A percentile compares a stretch with the other conserved stretches of the same genome.
These are phyloP conservation scores for Purpureocillium takamizusanense DNA, from an alignment of 2,329 filamentous ascomycete genomes.

Conservation along the genomic window DNA sequence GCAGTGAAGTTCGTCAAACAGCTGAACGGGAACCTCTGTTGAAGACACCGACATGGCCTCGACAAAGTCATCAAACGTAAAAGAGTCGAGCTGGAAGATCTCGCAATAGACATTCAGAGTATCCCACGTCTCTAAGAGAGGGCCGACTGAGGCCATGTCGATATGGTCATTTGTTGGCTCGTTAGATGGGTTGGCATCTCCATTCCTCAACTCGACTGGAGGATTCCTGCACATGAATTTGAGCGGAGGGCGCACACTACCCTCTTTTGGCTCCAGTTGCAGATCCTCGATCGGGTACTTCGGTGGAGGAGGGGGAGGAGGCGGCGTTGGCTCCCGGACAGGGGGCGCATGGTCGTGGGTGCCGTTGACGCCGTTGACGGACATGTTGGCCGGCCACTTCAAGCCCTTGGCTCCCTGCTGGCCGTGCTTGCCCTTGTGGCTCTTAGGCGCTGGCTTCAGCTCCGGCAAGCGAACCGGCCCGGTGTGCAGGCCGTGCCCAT, in stretches of 20 bases:
- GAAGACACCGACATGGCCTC: conserved; percentile 76
- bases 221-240: conserved; percentile 67
- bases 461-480: conserved; percentile 56
- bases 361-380: conserved; percentile 32
- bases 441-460: conserved; percentile 65
- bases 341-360: conserved; percentile 10
- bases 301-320: conserved; percentile 62
- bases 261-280: conserved; percentile 63
- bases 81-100: conserved; percentile 88
- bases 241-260: conserved; percentile 60
- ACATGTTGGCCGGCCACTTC: conserved; percentile 24
- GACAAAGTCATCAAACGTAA: conserved; percentile 94
- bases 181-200: conserved; percentile 20
- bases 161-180: conserved; percentile 38
- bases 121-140: conserved; percentile 86
- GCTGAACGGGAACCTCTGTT: conserved; percentile 65
- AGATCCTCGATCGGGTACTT: conserved; percentile 97
- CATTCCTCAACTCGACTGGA: conserved; percentile 30
- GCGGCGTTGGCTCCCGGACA: conserved; percentile 26
- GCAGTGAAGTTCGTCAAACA: conserved; percentile 88
- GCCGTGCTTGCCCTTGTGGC: conserved; percentile 50
- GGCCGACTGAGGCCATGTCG: conserved; percentile 75
- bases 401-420: conserved; percentile 32
- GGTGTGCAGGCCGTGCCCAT: conserved; percentile 25
- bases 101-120: conserved; percentile 97